Conservation (phyloP, 306 rosid genomes). For the Heteromeles arbutifolia region DNA sequence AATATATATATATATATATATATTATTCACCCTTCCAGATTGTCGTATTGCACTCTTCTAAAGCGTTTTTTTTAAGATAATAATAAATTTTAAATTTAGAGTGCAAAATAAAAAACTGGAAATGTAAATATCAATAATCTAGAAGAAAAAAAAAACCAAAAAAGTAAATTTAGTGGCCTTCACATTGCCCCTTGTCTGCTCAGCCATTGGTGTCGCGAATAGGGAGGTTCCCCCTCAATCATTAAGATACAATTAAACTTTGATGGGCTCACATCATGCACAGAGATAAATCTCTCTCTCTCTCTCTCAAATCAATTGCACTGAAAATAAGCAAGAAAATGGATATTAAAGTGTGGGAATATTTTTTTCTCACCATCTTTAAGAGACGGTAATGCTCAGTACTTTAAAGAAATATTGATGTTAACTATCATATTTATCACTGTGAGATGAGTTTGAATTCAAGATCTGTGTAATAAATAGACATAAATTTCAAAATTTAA, state of each 20-base stretch:
- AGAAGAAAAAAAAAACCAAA: neutral
- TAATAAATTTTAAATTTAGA: neutral
- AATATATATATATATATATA: no score
- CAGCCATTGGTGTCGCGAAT: neutral
- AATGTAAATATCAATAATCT: no score
- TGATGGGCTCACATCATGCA: conserved; percentile 14
- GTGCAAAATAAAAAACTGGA: neutral
- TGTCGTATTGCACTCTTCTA: neutral
- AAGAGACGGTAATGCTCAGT: no score
- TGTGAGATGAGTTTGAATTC: no score
- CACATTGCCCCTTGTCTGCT: conserved; percentile 6
- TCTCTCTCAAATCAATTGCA: neutral
- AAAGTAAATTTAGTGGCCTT: neutral
- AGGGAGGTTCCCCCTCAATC: conserved; percentile 21
- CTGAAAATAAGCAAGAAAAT: conserved; percentile 3
- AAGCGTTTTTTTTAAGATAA: neutral
- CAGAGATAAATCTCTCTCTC: conserved; percentile 5
- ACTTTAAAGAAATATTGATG: no score
- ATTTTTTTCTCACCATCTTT: no score
- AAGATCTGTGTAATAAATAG: no score
- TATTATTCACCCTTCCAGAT: neutral
- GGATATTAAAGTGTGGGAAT: neutral
- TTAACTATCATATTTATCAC: no score
- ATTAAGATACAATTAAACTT: conserved; percentile 21
- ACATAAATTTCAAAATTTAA: no score